Base-by-base conservation (phyloP, 1,284 basidiomycete species). In the Fomitopsis schrenkii region DNA sequence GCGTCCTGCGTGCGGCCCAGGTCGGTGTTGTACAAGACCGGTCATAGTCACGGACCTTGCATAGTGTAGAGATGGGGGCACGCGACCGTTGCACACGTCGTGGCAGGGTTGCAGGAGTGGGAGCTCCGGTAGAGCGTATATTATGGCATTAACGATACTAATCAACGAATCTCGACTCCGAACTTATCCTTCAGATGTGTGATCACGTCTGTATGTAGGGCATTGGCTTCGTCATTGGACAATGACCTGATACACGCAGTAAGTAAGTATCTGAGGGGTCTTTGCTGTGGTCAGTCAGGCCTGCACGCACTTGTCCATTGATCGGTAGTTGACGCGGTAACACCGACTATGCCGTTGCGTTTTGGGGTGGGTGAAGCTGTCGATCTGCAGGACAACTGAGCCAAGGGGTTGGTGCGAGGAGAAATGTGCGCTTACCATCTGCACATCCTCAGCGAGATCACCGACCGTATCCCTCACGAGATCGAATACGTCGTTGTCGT, bases 401-500 rank as follows among this genome's bases (percentile, higher is more conserved):
- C 58, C 12, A 58, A 33, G 30, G 36, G 59, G 41, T 40, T 46
- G 38, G 17, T 38, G 4, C 7, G 12, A 59, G 53, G n/a, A 54
- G 28, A 42, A 19, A 58, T 22, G 15, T 28, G 58, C 36, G 74
- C 83, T 70, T 67, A 92, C 95, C 78, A 91, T 82, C 70, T 90
- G 85, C 5, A 99, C 96, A 66, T 93, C 90, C 73, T 99, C 97
- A 0, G 91, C 94, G 59, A 97, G 70, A 74, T 98, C 96, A 1
- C 95, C 95, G 0, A 93, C 95, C 7, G 91, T 83, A 68, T 98
- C 96, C 57, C 97, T 82, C 6, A 99, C 91, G 54, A 97, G 82
- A 74, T 99, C 97, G 74, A 93, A 98, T 70, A 98, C 91, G 75
- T 99, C 97, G 71, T 99, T 98, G 67, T 98, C 95, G 73, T 98